Percentiles rank a stretch among this genome's conserved stretches.
These are phyloP conservation scores for Mucor piriformis DNA, from an alignment of 371 early-diverging fungal species.

Conservation along the genomic window DNA sequence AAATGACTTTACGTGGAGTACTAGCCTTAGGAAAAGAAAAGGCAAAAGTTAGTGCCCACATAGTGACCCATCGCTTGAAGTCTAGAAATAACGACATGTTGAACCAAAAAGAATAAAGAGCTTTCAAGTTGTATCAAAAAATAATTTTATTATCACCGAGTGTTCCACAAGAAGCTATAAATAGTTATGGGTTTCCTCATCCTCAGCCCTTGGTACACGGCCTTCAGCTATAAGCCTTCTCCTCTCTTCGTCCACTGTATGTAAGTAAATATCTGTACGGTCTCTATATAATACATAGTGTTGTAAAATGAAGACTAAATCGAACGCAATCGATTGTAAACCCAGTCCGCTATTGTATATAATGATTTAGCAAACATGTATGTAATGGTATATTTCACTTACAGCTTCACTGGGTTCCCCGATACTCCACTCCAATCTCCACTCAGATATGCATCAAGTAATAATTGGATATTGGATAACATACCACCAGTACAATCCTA, in stretches of 20 bases:
- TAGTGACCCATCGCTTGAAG: constrained; percentile 19
- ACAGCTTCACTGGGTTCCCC: constrained; percentile 64
- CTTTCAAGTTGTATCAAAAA: too few species aligned
- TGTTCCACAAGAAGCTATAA: not conserved
- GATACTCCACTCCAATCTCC: constrained; percentile 73
- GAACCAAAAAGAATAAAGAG: constrained; percentile 12
- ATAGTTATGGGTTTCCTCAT: constrained; percentile 12
- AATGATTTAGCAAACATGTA: not conserved
- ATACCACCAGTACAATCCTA: constrained; percentile 89
- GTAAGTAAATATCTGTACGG: constrained; percentile 27
- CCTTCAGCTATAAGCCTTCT: constrained; percentile 43
- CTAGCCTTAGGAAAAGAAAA: constrained; percentile 20
- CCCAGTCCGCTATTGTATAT: constrained; percentile 70
- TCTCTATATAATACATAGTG: constrained; percentile 79
- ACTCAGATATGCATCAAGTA: constrained; percentile 73
- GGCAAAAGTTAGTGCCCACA: constrained; percentile 17
- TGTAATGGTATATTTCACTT: constrained; percentile 18
- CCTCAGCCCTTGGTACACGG: constrained; percentile 25
- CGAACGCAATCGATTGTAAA: constrained; percentile 79
- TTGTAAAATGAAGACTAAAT: constrained; percentile 82
- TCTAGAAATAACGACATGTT: constrained; percentile 17
- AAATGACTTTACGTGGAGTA: constrained; percentile 14
- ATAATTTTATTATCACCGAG: too few species aligned
- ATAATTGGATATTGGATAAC: constrained; percentile 77
- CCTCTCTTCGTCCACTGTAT: constrained; percentile 47